These are phyloP conservation scores for Xylaria curta DNA, from an alignment of 495 filamentous ascomycete species.

Conservation along the genomic window DNA sequence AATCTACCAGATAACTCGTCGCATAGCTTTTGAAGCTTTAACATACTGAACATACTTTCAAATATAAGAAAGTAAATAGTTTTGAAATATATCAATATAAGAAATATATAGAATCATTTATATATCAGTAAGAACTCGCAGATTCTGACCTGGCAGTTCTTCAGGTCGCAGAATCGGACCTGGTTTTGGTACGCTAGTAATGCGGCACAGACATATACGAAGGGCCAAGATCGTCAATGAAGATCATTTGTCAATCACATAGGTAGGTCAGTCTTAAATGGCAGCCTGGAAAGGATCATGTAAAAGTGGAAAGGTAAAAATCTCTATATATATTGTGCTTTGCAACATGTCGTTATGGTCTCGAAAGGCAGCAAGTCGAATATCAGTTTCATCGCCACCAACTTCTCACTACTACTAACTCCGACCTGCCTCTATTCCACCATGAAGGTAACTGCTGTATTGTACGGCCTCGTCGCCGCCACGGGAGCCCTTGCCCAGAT, in stretches of 20 bases:
- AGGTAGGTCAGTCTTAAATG: constrained; percentile 4
- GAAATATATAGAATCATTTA: too few species aligned
- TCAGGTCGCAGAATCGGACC: too few species aligned
- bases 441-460: constrained; percentile 11
- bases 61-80: too few species aligned
- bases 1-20: too few species aligned
- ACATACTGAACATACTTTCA: too few species aligned
- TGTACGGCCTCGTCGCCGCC: constrained; percentile 23
- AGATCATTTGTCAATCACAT: neutral
- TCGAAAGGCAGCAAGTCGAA: constrained; percentile 17
- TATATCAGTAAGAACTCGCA: too few species aligned
- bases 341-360: constrained; percentile 10
- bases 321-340: constrained; percentile 20
- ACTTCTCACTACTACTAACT: constrained; percentile 14
- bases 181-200: neutral
- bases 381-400: constrained; percentile 12
- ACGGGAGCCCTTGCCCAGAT: constrained; percentile 18
- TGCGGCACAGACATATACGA: constrained; percentile 10
- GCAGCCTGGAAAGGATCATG: constrained; percentile 22
- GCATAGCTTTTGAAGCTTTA: too few species aligned
- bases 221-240: constrained; percentile 13
- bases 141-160: too few species aligned
- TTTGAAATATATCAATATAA: too few species aligned
- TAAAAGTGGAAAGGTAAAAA: constrained; percentile 4
- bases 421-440: neutral